Percentiles rank a stretch among this genome's conserved stretches.
Conservation (phyloP, 2,329 filamentous ascomycete genomes). For the Exophiala viscosa region DNA sequence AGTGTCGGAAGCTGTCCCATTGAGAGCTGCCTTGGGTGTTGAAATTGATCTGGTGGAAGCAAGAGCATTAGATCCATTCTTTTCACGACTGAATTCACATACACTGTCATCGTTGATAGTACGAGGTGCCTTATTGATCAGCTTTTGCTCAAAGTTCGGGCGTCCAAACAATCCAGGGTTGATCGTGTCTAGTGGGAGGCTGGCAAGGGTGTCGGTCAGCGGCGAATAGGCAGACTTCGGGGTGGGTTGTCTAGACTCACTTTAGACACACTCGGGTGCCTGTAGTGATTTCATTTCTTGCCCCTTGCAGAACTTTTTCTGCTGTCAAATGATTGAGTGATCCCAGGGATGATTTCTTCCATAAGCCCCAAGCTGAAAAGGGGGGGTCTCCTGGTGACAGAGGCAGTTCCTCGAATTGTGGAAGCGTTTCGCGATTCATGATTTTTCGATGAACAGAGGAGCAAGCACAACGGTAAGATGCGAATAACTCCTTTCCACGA, state of each 20-base stretch:
- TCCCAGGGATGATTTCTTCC: not conserved
- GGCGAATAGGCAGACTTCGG: no score
- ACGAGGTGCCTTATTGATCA: conserved; percentile 13
- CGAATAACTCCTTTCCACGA: no score
- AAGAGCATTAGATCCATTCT: no score
- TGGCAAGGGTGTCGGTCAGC: not conserved
- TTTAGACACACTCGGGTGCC: conserved; percentile 18
- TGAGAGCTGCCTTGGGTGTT: conserved; percentile 13
- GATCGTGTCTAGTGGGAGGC: conserved; percentile 37
- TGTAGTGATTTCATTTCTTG: conserved; percentile 39
- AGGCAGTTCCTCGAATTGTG: not conserved
- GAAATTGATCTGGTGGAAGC: conserved; percentile 28
- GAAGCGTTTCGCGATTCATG: no score
- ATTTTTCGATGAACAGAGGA: no score
- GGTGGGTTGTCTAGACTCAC: no score
- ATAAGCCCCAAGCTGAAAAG: not conserved
- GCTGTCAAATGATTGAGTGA: not conserved
- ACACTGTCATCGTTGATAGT: conserved; percentile 1
- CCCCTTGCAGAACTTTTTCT: not conserved
- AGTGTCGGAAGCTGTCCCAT: conserved; percentile 16
- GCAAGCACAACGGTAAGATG: no score
- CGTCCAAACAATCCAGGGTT: conserved; percentile 33
- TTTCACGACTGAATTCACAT: not conserved
- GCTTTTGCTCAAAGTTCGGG: conserved; percentile 25
- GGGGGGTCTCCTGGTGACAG: not conserved